A percentile compares a stretch with the other conserved stretches of the same genome.
phyloP scores from a whole-genome alignment of 306 rosid species.

The Lupinus albus region DNA sequence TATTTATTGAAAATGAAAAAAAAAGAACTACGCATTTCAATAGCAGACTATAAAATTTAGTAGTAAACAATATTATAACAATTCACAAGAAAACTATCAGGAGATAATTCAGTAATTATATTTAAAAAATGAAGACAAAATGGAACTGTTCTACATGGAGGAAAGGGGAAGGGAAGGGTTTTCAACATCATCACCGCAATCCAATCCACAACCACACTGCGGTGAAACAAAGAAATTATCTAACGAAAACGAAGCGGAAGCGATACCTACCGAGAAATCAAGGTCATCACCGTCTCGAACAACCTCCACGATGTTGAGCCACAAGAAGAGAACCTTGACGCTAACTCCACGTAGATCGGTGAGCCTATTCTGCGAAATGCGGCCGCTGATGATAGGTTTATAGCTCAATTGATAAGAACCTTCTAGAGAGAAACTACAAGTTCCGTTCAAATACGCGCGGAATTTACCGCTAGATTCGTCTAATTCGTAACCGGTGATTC shows the following conservation, averaged over 20 bases:
- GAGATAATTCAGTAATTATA: too few relatives aligned
- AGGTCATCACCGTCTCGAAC: constrained; percentile 56
- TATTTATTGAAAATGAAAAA: too few relatives aligned
- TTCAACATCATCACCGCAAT: constrained; percentile 45
- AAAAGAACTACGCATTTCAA: too few relatives aligned
- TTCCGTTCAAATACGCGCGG: constrained; percentile 53
- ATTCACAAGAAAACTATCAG: neutral
- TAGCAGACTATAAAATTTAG: neutral
- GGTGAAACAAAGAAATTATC: constrained; percentile 77
- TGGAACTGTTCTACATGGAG: constrained; percentile 32
- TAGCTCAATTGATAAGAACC: constrained; percentile 71
- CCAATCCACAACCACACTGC: constrained; percentile 74
- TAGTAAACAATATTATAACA: neutral
- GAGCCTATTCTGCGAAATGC: constrained; percentile 54
- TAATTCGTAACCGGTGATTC: constrained; percentile 55
- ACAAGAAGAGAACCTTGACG: constrained; percentile 74
- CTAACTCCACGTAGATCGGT: constrained; percentile 63
- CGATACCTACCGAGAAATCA: constrained; percentile 75
- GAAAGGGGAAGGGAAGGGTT: constrained; percentile 64
- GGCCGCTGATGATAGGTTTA: constrained; percentile 64
- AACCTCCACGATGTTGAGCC: constrained; percentile 85
- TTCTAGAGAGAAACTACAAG: constrained; percentile 74
- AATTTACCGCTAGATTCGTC: constrained; percentile 56
- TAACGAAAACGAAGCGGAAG: constrained; percentile 70
- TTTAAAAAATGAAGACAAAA: neutral